Evolutionary conservation across 2,329 filamentous ascomycete genomes (phyloP).

Genomic region (Ascochyta rabiei): DNA sequence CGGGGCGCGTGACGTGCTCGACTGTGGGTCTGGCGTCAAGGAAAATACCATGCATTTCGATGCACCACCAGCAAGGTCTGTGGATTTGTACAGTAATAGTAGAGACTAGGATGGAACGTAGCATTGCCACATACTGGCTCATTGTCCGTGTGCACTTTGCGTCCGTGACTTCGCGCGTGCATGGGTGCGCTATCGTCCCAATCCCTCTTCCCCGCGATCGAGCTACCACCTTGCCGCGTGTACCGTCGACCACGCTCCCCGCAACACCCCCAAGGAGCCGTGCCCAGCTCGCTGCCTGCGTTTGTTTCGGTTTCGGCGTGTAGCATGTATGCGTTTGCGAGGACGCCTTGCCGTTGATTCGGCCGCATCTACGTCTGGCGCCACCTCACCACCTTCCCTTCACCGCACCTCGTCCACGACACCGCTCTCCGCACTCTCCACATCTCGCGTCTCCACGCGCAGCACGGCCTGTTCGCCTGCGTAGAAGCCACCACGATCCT

Average conservation of each 20-base stretch:
- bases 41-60: not conserved
- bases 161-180: not conserved
- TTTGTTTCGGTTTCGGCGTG: slow-evolving; percentile 3
- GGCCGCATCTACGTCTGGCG: slow-evolving; percentile 21
- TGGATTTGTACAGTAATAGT: slow-evolving; percentile 21
- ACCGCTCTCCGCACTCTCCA: slow-evolving; percentile 17
- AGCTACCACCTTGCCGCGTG: slow-evolving; percentile 11
- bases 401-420: slow-evolving; percentile 8
- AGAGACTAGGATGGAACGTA: not conserved
- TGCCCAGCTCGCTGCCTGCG: slow-evolving; percentile 6
- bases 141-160: not conserved
- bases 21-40: slow-evolving; percentile 1
- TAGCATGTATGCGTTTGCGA: slow-evolving; percentile 41
- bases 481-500: not conserved
- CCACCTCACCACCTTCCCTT: slow-evolving; percentile 21
- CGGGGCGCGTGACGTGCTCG: slow-evolving; percentile 12
- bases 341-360: slow-evolving; percentile 39
- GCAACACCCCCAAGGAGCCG: slow-evolving; percentile 6
- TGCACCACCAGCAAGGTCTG: not conserved
- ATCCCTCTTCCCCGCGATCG: slow-evolving; percentile 24
- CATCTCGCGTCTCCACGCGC: slow-evolving; percentile 19
- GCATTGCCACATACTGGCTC: not conserved
- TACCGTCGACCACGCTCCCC: slow-evolving; percentile 11
- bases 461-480: slow-evolving; percentile 9
- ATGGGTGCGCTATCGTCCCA: slow-evolving; percentile 21